Conservation (phyloP, 331 rosid species). For the Malus hybrid region DNA sequence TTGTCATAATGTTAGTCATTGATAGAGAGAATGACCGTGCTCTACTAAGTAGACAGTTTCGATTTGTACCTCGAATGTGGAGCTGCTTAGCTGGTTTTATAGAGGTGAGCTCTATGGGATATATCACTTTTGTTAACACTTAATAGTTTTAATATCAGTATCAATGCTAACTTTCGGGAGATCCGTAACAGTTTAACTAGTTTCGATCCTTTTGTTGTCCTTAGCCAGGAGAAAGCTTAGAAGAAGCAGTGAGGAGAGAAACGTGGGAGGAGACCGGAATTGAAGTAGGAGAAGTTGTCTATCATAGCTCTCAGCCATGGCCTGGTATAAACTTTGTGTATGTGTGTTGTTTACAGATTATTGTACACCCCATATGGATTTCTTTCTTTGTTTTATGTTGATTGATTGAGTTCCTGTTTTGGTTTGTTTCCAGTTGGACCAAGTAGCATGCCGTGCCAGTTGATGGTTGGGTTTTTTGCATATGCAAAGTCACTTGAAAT, state of each 20-base stretch:
- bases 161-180: not conserved
- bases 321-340: conserved; percentile 51
- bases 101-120: conserved; percentile 38
- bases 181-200: conserved; percentile 3
- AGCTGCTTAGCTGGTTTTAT: conserved; percentile 85
- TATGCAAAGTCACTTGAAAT: conserved; percentile 76
- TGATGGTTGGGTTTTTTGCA: conserved; percentile 93
- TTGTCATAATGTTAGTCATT: conserved; percentile 86
- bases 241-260: conserved; percentile 96
- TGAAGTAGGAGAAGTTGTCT: conserved; percentile 86
- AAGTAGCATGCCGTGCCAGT: conserved; percentile 76
- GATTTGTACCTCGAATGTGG: conserved; percentile 61
- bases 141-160: not conserved
- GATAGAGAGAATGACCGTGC: conserved; percentile 73
- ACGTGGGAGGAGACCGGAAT: conserved; percentile 93
- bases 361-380: not conserved
- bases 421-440: conserved; percentile 66
- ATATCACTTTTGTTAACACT: not conserved
- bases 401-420: conserved; percentile 9
- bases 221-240: conserved; percentile 96
- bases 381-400: not conserved
- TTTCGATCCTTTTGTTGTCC: conserved; percentile 8
- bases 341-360: not conserved
- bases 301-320: conserved; percentile 98
- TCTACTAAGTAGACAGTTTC: conserved; percentile 57